phyloP scores from a whole-genome alignment of 2,329 filamentous ascomycete genomes.

The Tolypocladium cylindrosporum region DNA sequence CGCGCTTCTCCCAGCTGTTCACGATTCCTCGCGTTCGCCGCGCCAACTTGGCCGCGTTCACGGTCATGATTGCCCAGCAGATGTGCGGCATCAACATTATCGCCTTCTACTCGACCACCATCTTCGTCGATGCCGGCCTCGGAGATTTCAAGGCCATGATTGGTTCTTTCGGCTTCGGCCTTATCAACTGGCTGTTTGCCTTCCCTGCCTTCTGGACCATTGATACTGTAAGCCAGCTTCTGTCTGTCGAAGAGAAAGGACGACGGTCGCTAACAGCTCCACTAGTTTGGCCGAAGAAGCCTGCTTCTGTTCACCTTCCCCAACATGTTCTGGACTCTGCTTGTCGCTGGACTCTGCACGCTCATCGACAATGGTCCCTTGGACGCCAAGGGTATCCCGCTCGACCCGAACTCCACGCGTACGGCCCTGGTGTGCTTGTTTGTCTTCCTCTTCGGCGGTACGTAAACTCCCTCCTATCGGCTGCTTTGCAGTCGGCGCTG shows the following conservation, averaged over 20 bases:
- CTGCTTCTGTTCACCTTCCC: conserved; percentile 57
- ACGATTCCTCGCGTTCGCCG: conserved; percentile 58
- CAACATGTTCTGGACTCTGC: conserved; percentile 50
- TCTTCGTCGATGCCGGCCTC: conserved; percentile 49
- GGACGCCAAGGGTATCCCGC: conserved; percentile 15
- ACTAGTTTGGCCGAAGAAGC: conserved; percentile 45
- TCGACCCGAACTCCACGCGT: conserved; percentile 20
- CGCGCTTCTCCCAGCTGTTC: conserved; percentile 50
- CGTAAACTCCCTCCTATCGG: neutral
- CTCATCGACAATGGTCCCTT: conserved; percentile 13
- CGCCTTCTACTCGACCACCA: conserved; percentile 61
- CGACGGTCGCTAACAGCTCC: conserved; percentile 4
- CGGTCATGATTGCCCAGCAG: conserved; percentile 71
- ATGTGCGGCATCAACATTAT: conserved; percentile 63
- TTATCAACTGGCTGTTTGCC: conserved; percentile 57
- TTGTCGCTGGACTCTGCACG: conserved; percentile 30
- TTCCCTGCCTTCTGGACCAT: conserved; percentile 58
- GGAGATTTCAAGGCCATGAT: conserved; percentile 40
- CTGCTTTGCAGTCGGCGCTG: neutral
- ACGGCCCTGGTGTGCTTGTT: conserved; percentile 49
- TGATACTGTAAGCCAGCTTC: conserved; percentile 34
- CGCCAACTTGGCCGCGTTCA: conserved; percentile 66
- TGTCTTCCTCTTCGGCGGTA: conserved; percentile 50
- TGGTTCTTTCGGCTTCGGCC: conserved; percentile 36
- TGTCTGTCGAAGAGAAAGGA: neutral